These are phyloP conservation scores for Magnusiomyces fungicola DNA, from an alignment of 1,139 yeast species.

Conservation along the genomic window DNA sequence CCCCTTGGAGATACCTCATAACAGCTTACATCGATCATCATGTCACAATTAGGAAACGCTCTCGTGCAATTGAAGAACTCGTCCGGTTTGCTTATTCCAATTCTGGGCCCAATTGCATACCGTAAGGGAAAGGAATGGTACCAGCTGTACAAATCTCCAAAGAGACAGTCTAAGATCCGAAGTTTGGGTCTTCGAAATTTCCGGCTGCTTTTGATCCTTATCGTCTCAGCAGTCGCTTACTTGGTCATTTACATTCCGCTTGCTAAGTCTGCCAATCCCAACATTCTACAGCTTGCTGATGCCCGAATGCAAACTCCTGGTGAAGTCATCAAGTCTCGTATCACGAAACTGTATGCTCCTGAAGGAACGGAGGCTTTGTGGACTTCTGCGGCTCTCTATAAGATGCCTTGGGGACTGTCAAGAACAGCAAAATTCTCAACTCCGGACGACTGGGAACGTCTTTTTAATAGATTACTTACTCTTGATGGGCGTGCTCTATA, in stretches of 20 bases:
- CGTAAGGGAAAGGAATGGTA: not conserved
- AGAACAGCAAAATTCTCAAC: not conserved
- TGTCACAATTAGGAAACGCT: no score
- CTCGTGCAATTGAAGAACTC: not conserved
- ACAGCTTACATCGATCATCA: no score
- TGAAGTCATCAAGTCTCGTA: conserved; percentile 19
- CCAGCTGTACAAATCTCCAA: not conserved
- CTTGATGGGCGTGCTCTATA: conserved; percentile 21
- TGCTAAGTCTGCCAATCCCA: not conserved
- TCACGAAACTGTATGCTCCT: conserved; percentile 13
- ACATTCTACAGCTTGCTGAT: conserved; percentile 14
- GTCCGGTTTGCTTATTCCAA: not conserved
- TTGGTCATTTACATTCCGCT: not conserved
- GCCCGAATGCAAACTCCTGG: conserved; percentile 22
- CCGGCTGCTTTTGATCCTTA: not conserved
- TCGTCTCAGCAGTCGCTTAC: not conserved
- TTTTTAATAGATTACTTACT: conserved; percentile 19
- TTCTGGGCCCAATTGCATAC: conserved; percentile 3
- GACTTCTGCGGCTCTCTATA: not conserved
- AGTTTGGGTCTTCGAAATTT: not conserved
- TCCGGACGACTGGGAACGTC: conserved; percentile 13
- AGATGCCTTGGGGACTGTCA: not conserved
- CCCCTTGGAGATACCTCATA: no score
- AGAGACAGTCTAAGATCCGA: not conserved
- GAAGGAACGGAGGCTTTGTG: conserved; percentile 6